Base-by-base conservation (phyloP, 2,329 filamentous ascomycete genomes). In the Amauroascus niger region DNA sequence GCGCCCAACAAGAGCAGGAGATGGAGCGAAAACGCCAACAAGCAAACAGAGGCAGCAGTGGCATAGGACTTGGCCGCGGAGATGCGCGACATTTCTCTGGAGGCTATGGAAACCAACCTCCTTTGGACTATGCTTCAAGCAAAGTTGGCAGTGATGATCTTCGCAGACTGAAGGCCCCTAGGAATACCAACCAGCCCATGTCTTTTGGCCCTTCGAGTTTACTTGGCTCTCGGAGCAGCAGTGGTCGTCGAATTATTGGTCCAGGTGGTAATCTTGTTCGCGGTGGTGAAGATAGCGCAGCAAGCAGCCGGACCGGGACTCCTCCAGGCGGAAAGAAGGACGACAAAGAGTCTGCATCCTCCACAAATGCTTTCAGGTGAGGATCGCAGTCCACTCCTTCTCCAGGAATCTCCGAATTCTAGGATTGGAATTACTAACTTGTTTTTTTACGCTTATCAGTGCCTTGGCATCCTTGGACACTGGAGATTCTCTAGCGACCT, bases 351-450 rank as follows among this genome's bases (percentile, higher is more conserved):
- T 80, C 79, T 63, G 79, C 80, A 51, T 84, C 81, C 56, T 86
- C 86, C 65, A 82, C 84, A 62, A 98, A 98, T 76, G 85, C 90
- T 62, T 98, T 95, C 76, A 91, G 88, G 90, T 96, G 82, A 78
- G 85, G 62, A 58, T 45, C 49, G 41, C 56, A 33, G 26, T 20
- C 41, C 41, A 46, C 22, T 24, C 49, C 24, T 55, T 59, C 57
- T 33, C 35, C n/a, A 7, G 24, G 44, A 67, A 59, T 66, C 57
- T 53, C n/a, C 22, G 14, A 52, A 61, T 49, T 18, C 26, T 24
- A 46, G 45, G 50, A 49, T 28, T 39, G 44, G 20, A 28, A 46
- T 22, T 47, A 47, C 49, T 60, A 57, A 57, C 44, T 22, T 53
- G 33, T 20, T 41, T 52, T 55, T 55, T 58, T 24, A 37, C 41